Base-by-base conservation (phyloP, 2,329 filamentous ascomycete species). In the Monosporascus sp. region DNA sequence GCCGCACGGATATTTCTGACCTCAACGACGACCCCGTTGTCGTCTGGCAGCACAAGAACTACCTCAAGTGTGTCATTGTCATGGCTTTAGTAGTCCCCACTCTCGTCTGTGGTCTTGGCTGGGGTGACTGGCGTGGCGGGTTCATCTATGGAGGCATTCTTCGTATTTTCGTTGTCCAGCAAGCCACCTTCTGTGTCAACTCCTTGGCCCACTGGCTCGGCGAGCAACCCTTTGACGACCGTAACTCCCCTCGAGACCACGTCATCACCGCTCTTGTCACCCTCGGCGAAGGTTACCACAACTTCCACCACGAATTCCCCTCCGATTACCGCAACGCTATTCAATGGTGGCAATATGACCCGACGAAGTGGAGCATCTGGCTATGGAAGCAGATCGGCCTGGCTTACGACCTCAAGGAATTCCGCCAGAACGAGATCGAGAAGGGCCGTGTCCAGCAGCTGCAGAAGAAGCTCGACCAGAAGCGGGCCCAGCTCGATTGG, bases 281-380 rank as follows among this genome's bases (percentile, higher is more conserved):
- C 22, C 79, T 88, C 39, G 84, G 84, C 35, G 84, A 88, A 70
- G 85, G 85, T 18, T 88, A 87, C 73, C 84, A 87, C 76, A 88
- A 87, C 75, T 87, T 87, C 76, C 85, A 88, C 72, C 85, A 88
- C 73, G 84, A 87, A 64, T 87, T 87, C 70, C 84, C 84, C 38
- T 85, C 82, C 5, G 84, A 88, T 67, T 87, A 87, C 77, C 82
- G 84, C 64, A 88, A 88, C 65, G 85, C 83, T 46, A 85, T 87
- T 57, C 75, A 86, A 65, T 87, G 83, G 82, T 79, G 80, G 72
- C 84, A 87, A 70, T 88, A 87, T 63, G 84, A 88, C 68, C 84
- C 84, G 5, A 88, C 85, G 66, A 88, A 87, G 72, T 87, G 84
- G 84, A 75, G 72, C 62, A 87, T 88, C 75, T 86, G 82, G 83